phyloP scores from a whole-genome alignment of 148 eudicot genomes.

The Nyssa sinensis region DNA sequence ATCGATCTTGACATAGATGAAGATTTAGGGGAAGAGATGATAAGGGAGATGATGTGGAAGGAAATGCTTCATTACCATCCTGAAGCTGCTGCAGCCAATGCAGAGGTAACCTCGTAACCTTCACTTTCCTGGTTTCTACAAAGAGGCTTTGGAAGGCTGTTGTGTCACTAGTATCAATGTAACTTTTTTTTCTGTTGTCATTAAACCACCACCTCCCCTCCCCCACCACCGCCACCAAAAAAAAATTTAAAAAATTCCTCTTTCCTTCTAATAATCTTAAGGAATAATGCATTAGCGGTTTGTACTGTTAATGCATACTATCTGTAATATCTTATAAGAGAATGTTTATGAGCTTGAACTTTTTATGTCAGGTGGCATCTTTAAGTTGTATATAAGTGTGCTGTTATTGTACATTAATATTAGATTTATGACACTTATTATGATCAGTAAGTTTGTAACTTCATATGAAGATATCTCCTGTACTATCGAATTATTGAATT shows the following conservation, averaged over 20 bases:
- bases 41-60: conserved; percentile 65
- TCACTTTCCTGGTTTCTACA: conserved; percentile 12
- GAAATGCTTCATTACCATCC: conserved; percentile 72
- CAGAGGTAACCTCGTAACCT: conserved; percentile 27
- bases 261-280: conserved; percentile 17
- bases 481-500: no score
- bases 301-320: conserved; percentile 26
- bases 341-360: no score
- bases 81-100: conserved; percentile 31
- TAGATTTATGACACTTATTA: neutral
- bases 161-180: neutral
- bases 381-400: conserved; percentile 32
- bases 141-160: neutral
- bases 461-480: no score
- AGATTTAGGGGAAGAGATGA: conserved; percentile 55
- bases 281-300: conserved; percentile 26
- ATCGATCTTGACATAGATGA: conserved; percentile 62
- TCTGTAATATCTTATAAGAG: neutral
- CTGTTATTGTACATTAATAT: conserved; percentile 35
- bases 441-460: neutral
- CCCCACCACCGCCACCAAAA: no score
- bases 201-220: no score
- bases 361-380: no score
- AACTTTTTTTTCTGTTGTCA: neutral
- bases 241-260: no score